phyloP scores from a whole-genome alignment of 1,284 basidiomycete species.

The Rhodotorula sp. region DNA sequence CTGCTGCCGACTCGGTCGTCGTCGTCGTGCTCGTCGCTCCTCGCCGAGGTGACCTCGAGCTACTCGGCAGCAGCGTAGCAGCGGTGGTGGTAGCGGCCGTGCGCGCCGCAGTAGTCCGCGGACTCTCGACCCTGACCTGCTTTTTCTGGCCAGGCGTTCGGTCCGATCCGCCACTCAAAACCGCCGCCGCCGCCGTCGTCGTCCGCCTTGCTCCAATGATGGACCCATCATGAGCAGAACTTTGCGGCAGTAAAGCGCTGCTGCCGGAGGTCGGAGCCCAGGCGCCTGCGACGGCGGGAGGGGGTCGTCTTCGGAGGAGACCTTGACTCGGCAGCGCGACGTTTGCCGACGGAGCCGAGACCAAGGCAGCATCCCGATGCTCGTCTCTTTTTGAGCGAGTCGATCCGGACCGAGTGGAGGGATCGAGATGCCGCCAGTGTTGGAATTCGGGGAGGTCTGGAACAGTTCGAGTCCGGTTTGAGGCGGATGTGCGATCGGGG shows the following conservation, averaged over 20 bases:
- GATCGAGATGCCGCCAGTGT: no score
- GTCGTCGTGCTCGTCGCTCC: not conserved
- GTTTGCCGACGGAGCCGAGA: not conserved
- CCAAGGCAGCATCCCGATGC: no score
- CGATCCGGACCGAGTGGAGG: no score
- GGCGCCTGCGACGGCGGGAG: not conserved
- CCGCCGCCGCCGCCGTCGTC: not conserved
- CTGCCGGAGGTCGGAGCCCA: not conserved
- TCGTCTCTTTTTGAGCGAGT: not conserved
- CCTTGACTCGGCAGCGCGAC: conserved; percentile 1
- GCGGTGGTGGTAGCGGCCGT: no score
- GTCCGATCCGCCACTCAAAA: not conserved
- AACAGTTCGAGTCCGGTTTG: no score
- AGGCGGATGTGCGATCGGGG: not conserved
- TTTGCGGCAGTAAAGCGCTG: no score
- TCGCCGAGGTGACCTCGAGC: not conserved
- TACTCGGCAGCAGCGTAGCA: not conserved
- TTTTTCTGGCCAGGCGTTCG: conserved; percentile 3
- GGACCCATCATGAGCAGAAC: no score
- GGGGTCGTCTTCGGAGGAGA: not conserved
- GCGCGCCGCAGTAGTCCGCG: not conserved
- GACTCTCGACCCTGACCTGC: conserved; percentile 20
- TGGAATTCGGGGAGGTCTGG: no score
- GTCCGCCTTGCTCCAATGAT: not conserved
- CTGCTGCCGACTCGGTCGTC: not conserved